phyloP scores from a whole-genome alignment of 2,329 filamentous ascomycete genomes.

The Boeremia exigua region DNA sequence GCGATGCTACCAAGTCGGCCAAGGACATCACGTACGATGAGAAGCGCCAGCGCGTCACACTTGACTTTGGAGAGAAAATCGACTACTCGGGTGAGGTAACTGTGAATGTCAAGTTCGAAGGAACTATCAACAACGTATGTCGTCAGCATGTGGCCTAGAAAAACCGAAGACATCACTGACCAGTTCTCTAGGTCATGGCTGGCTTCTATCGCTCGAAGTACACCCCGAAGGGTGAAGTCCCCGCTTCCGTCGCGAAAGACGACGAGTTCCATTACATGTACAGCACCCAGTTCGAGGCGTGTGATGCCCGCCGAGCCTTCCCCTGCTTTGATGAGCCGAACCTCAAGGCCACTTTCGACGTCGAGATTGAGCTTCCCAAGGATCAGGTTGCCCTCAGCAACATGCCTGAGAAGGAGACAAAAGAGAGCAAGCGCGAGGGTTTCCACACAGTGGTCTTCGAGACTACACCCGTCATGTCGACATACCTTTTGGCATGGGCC shows the following conservation, averaged over 20 bases:
- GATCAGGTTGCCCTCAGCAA: constrained; percentile 91
- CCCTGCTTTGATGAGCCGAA: constrained; percentile 99
- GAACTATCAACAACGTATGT: constrained; percentile 78
- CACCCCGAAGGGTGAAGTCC: constrained; percentile 75
- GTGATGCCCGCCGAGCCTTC: constrained; percentile 92
- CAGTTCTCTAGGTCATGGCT: constrained; percentile 65
- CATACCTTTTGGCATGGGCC: constrained; percentile 94
- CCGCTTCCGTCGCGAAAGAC: constrained; percentile 78
- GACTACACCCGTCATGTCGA: constrained; percentile 92
- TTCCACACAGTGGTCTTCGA: constrained; percentile 88
- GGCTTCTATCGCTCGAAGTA: constrained; percentile 96
- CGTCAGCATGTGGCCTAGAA: not conserved
- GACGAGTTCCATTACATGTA: constrained; percentile 71
- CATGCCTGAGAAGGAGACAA: constrained; percentile 83
- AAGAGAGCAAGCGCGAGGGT: constrained; percentile 72
- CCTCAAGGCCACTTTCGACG: constrained; percentile 93
- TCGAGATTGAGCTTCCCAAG: constrained; percentile 87
- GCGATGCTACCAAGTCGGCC: constrained; percentile 64
- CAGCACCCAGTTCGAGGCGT: constrained; percentile 97
- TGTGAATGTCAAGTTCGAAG: constrained; percentile 76
- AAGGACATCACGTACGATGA: constrained; percentile 79
- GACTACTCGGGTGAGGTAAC: constrained; percentile 69
- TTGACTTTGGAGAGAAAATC: constrained; percentile 77
- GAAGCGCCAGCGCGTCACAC: constrained; percentile 80
- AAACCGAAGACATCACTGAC: not conserved